Evolutionary conservation across 495 filamentous ascomycete genomes (phyloP).

Genomic region (Tetracladium marchalianum): DNA sequence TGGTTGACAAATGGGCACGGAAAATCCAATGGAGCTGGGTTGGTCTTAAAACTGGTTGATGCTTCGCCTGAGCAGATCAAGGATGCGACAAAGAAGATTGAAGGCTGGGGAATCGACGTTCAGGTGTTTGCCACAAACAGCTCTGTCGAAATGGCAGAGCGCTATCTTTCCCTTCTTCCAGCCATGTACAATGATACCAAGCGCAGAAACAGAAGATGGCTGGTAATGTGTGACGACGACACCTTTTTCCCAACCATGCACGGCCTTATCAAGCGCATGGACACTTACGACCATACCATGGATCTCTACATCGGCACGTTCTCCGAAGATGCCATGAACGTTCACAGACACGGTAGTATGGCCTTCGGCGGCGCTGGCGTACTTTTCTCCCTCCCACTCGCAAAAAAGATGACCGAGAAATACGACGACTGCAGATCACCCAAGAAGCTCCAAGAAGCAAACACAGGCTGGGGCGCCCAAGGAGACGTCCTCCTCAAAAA

Average conservation of each 20-base stretch:
- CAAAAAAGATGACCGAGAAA: constrained; percentile 30
- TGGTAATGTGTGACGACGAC: constrained; percentile 32
- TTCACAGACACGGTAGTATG: constrained; percentile 30
- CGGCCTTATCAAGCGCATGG: constrained; percentile 34
- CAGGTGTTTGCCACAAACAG: constrained; percentile 15
- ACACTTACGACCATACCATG: constrained; percentile 33
- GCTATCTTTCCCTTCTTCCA: constrained; percentile 17
- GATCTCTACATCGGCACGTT: constrained; percentile 45
- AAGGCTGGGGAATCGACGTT: constrained; percentile 12
- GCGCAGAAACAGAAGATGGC: constrained; percentile 22
- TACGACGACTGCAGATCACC: constrained; percentile 18
- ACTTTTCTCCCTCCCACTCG: constrained; percentile 42
- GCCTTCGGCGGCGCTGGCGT: constrained; percentile 55
- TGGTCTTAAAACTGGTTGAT: constrained; percentile 15
- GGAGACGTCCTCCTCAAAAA: constrained; percentile 34
- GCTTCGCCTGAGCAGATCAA: constrained; percentile 10
- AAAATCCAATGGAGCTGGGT: constrained; percentile 24
- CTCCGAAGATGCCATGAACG: constrained; percentile 33
- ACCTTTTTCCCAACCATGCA: constrained; percentile 48
- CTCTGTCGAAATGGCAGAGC: constrained; percentile 14
- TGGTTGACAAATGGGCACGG: constrained; percentile 28
- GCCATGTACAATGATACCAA: constrained; percentile 13
- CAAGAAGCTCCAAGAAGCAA: constrained; percentile 33
- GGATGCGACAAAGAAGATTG: constrained; percentile 3
- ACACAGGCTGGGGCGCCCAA: constrained; percentile 20